Conservation (phyloP, 2,329 filamentous ascomycete species). For the Penicillium digitatum region DNA sequence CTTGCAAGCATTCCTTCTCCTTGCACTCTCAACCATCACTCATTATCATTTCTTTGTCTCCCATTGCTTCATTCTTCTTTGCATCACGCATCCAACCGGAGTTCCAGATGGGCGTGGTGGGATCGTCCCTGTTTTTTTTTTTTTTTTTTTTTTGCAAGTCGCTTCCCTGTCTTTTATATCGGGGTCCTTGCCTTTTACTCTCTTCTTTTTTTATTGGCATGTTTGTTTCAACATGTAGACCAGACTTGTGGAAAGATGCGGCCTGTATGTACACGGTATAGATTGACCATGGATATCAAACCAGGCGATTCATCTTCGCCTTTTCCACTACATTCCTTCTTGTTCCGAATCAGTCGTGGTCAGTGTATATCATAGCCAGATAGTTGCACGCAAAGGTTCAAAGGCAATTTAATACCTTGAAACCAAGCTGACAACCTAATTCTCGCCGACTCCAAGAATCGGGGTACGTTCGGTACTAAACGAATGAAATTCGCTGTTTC, state of each 20-base stretch:
- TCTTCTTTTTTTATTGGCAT: not conserved
- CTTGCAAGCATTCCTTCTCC: not conserved
- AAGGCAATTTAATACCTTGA: no score
- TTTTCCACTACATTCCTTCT: not conserved
- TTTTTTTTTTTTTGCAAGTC: conserved; percentile 3
- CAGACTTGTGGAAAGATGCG: not conserved
- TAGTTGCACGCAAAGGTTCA: not conserved
- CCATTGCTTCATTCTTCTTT: conserved; percentile 4
- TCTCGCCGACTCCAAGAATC: no score
- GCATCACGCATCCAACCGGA: conserved; percentile 29
- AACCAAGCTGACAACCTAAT: no score
- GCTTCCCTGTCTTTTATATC: conserved; percentile 6
- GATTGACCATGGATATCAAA: conserved; percentile 3
- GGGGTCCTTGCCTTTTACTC: conserved; percentile 3
- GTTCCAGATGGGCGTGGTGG: conserved; percentile 25
- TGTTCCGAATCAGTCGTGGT: not conserved
- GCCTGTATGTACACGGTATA: conserved; percentile 2
- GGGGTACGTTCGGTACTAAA: no score
- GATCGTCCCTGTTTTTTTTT: conserved; percentile 9
- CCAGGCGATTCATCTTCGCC: not conserved
- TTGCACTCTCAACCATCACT: conserved; percentile 1
- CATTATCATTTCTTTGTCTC: not conserved
- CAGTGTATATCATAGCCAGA: not conserved
- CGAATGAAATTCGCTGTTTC: no score
- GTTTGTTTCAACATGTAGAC: not conserved